Evolutionary conservation across 2,329 filamentous ascomycete species (phyloP).

Genomic region (Beauveria sp.): DNA sequence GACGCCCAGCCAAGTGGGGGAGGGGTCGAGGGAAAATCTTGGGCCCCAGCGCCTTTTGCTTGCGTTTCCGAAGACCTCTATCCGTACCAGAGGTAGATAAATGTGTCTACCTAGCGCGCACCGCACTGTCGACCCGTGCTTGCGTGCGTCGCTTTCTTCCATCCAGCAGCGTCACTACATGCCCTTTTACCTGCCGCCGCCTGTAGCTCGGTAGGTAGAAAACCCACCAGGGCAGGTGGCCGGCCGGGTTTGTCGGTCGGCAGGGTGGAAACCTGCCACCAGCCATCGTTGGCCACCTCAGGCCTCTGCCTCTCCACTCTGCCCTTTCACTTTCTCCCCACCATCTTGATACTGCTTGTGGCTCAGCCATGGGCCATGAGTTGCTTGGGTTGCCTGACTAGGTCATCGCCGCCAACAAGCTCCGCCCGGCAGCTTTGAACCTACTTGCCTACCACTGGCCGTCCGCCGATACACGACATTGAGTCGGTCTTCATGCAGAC

Average conservation of each 20-base stretch:
- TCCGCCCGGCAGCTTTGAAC: neutral
- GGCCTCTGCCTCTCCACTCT: neutral
- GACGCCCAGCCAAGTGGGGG: slow-evolving; percentile 16
- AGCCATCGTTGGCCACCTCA: neutral
- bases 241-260: neutral
- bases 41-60: neutral
- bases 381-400: too few relatives aligned
- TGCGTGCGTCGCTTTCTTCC: neutral
- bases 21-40: slow-evolving; percentile 5
- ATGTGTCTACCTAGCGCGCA: neutral
- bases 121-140: neutral
- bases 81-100: too few relatives aligned
- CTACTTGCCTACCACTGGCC: neutral
- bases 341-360: too few relatives aligned
- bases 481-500: neutral
- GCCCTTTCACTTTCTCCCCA: slow-evolving; percentile 27
- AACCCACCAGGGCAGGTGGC: neutral
- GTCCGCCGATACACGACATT: neutral
- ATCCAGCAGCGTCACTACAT: neutral
- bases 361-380: too few relatives aligned
- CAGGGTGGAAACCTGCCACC: neutral
- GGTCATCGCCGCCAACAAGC: neutral
- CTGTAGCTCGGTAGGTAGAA: neutral
- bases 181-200: neutral
- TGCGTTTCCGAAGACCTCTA: too few relatives aligned